Base-by-base conservation (phyloP, 495 filamentous ascomycete species). In the Aspergillus mulundensis region DNA sequence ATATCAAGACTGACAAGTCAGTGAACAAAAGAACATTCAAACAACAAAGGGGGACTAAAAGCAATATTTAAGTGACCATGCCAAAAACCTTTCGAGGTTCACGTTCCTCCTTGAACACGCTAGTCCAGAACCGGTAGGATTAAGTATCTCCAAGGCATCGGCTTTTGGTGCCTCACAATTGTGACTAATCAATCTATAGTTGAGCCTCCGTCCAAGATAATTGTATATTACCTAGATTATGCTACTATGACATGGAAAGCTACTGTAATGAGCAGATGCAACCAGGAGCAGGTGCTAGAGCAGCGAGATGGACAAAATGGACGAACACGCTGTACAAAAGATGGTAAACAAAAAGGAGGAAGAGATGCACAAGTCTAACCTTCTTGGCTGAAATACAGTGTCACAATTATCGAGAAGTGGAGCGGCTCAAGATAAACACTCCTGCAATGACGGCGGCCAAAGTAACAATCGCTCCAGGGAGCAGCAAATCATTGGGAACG, bases 391-490 rank as follows among this genome's bases (percentile, higher is more conserved):
- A 32, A 7, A 28, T 20, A 1, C 30, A 38, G 16, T 6, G 14
- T 6, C n/a, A 20, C 7, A 18, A 66, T 79, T 73, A 91, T 66
- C 86, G 79, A 56, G 80, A 85, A 19, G 83, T 87, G 40, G 85
- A 75, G 51, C 94, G 84, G 54, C 90, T 87, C 61, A 97, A 79
- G n/a, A 89, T 81, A 77, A 98, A 98, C 19, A 97, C 93, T 47
- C 87, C 91, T 16, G 90, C 81, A 74, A 99, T 96, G 19, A 95
- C 91, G 18, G 94, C 91, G 7, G 94, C 95, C 61, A 99, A 71
- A 11, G 90, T 90, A n/a, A 90, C 91, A 68, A 97, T 90, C 18
- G 95, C 94, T 54, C 94, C 94, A 0, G 94, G 95, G 21, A 99
- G 80, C 21, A 99, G 77, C 42, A 97, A 74, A 58, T 99, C 94